Conservation (phyloP, 805 yeast genomes). For the Metschnikowia reukaufii region DNA sequence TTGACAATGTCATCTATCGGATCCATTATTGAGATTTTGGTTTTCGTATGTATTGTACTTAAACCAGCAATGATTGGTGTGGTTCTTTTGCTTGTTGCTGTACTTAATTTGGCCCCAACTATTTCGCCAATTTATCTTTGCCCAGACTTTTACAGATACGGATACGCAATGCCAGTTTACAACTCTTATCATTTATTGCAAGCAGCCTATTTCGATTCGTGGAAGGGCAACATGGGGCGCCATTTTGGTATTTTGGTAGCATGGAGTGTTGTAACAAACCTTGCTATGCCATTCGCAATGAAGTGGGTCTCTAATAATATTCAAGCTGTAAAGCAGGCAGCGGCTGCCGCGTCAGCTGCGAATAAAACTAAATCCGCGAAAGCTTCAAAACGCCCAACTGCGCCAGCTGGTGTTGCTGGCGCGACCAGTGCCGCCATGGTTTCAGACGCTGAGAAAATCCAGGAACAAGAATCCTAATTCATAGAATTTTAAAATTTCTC, state of each 20-base stretch:
- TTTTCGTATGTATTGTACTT: conserved; percentile 22
- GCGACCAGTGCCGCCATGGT: conserved; percentile 1
- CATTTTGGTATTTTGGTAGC: conserved; percentile 32
- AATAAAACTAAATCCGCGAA: no score
- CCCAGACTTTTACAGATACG: conserved; percentile 34
- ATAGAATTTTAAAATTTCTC: neutral
- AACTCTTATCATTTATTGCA: conserved; percentile 32
- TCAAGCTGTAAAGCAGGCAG: conserved; percentile 11
- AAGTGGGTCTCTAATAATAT: conserved; percentile 17
- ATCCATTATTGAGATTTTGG: conserved; percentile 29
- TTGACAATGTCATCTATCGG: conserved; percentile 34
- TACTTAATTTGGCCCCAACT: conserved; percentile 32
- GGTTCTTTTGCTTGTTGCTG: conserved; percentile 28
- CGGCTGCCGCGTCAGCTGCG: conserved; percentile 5
- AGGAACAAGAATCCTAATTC: neutral
- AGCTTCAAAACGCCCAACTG: no score
- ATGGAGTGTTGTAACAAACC: conserved; percentile 32
- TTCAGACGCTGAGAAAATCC: neutral
- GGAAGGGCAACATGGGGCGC: conserved; percentile 36
- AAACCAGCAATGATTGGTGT: conserved; percentile 33
- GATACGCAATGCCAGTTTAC: conserved; percentile 38
- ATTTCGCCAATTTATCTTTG: conserved; percentile 32
- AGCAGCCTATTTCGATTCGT: conserved; percentile 32
- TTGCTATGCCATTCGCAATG: conserved; percentile 28
- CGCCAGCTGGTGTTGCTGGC: no score